phyloP scores from a whole-genome alignment of 345 rosid species.

The Pugionium dolabratum region DNA sequence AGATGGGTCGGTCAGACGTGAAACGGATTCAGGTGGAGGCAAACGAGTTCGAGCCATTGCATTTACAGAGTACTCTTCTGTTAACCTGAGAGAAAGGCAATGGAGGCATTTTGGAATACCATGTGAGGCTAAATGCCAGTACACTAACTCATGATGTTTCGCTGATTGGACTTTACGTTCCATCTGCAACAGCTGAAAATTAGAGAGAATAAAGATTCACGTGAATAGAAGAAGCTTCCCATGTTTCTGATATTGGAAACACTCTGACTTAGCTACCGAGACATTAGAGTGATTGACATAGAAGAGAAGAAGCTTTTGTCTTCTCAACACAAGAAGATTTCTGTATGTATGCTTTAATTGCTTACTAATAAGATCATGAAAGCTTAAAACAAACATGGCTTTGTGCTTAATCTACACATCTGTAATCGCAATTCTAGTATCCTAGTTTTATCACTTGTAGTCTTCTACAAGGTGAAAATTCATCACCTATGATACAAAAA shows the following conservation, averaged over 20 bases:
- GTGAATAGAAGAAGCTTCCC: neutral
- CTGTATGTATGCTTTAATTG: neutral
- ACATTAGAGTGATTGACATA: slow-evolving; percentile 7
- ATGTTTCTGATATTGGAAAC: neutral
- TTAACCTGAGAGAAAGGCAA: slow-evolving; percentile 80
- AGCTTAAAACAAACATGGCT: slow-evolving; percentile 7
- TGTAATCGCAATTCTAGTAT: slow-evolving; percentile 8
- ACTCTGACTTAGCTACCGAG: neutral
- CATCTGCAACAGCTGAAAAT: slow-evolving; percentile 66
- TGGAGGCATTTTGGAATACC: slow-evolving; percentile 83
- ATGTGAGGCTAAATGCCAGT: slow-evolving; percentile 91
- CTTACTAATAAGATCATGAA: neutral
- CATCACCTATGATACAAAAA: neutral
- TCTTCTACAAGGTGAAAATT: neutral
- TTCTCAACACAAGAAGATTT: neutral
- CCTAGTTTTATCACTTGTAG: neutral
- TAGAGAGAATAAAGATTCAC: slow-evolving; percentile 20
- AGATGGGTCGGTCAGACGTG: slow-evolving; percentile 67
- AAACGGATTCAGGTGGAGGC: slow-evolving; percentile 75
- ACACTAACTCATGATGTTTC: slow-evolving; percentile 67
- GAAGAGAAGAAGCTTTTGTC: neutral
- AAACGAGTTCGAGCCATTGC: slow-evolving; percentile 74
- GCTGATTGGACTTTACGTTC: slow-evolving; percentile 74
- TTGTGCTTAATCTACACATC: slow-evolving; percentile 15
- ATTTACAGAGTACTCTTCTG: slow-evolving; percentile 87